These are phyloP conservation scores for Fusarium foetens DNA, from an alignment of 2,329 filamentous ascomycete genomes.

Conservation along the genomic window DNA sequence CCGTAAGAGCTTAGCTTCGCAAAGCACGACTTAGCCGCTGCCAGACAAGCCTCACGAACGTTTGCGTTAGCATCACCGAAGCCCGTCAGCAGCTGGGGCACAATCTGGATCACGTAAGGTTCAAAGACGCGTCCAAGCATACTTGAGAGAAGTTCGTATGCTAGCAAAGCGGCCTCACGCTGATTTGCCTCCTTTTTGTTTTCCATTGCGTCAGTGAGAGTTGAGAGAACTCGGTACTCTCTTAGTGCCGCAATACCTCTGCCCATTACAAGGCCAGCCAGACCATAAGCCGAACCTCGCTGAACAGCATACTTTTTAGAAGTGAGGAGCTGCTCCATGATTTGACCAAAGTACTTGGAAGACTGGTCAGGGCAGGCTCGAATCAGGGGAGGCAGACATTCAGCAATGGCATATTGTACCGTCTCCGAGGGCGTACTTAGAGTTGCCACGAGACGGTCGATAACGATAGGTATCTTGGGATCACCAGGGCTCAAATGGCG, in stretches of 20 bases:
- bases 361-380: conserved; percentile 81
- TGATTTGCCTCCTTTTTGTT: conserved; percentile 94
- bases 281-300: conserved; percentile 92
- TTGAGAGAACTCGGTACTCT: conserved; percentile 87
- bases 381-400: conserved; percentile 92
- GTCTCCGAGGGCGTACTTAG: conserved; percentile 95
- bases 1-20: conserved; percentile 87
- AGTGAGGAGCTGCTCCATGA: conserved; percentile 83
- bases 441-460: conserved; percentile 85
- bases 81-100: conserved; percentile 86
- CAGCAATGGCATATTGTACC: conserved; percentile 95
- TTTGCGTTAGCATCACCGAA: conserved; percentile 91
- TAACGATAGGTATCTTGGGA: conserved; percentile 84
- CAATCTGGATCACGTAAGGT: conserved; percentile 94
- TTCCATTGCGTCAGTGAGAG: conserved; percentile 83
- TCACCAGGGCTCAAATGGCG: conserved; percentile 89
- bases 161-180: conserved; percentile 87
- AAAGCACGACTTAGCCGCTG: conserved; percentile 94
- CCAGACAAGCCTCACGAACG: conserved; percentile 91
- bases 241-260: conserved; percentile 83
- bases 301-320: conserved; percentile 93
- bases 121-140: conserved; percentile 91
- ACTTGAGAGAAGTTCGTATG: conserved; percentile 88
- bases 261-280: conserved; percentile 91
- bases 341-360: conserved; percentile 80